phyloP scores from a whole-genome alignment of 1,284 basidiomycete genomes.

The Microbotryum violaceum region DNA sequence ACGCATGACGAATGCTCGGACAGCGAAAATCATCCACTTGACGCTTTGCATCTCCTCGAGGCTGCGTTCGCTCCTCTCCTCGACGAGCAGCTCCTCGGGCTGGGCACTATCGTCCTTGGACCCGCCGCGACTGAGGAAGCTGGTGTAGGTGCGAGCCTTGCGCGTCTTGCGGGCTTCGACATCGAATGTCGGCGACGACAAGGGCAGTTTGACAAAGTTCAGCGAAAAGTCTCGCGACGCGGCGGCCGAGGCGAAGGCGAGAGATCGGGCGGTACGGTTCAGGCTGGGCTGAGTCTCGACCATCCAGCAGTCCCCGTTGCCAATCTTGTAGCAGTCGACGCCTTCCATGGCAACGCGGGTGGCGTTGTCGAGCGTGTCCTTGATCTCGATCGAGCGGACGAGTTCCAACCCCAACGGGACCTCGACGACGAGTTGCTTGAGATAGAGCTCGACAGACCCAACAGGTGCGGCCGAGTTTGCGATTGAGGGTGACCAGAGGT shows the following conservation, averaged over 20 bases:
- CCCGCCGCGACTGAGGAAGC: conserved; percentile 23
- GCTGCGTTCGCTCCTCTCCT: conserved; percentile 31
- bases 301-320: conserved; percentile 16
- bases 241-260: conserved; percentile 25
- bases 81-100: conserved; percentile 18
- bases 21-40: conserved; percentile 80
- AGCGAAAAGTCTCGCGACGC: conserved; percentile 21
- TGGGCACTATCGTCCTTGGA: background rate
- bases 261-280: conserved; percentile 24
- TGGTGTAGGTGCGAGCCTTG: conserved; percentile 12
- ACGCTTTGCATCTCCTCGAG: conserved; percentile 62
- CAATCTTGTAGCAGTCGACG: conserved; percentile 26
- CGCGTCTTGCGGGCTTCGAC: conserved; percentile 15
- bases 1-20: conserved; percentile 65
- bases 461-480: conserved; percentile 1
- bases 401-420: conserved; percentile 13
- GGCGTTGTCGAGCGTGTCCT: conserved; percentile 16
- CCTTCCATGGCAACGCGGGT: conserved; percentile 14
- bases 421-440: conserved; percentile 29
- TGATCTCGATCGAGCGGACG: conserved; percentile 16
- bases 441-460: conserved; percentile 25
- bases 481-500: conserved; percentile 18
- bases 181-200: conserved; percentile 17
- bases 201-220: conserved; percentile 16
- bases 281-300: conserved; percentile 22